Conservation (phyloP, 108 stramenopile genomes). For the Nitzschia sp. region DNA sequence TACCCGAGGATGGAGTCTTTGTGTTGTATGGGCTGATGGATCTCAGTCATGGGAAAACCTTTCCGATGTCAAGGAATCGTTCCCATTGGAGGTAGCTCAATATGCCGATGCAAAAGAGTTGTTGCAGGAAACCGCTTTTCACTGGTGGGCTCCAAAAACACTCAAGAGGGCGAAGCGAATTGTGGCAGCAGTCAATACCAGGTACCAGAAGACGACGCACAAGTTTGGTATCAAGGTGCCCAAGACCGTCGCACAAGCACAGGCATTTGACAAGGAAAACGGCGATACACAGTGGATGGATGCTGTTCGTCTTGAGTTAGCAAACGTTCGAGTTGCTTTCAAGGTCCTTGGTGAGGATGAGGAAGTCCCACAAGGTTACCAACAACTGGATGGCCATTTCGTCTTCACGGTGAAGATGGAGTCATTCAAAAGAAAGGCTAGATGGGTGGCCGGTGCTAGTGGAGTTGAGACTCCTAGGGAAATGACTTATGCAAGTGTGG, state of each 20-base stretch:
- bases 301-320: conserved; percentile 50
- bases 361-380: conserved; percentile 25
- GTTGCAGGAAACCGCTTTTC: conserved; percentile 41
- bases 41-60: conserved; percentile 27
- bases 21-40: conserved; percentile 44
- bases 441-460: no score
- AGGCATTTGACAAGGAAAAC: conserved; percentile 40
- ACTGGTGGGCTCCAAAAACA: conserved; percentile 44
- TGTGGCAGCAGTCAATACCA: conserved; percentile 2
- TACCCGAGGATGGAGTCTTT: conserved; percentile 33
- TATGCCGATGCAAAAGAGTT: conserved; percentile 30
- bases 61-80: conserved; percentile 34
- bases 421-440: conserved; percentile 38
- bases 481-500: no score
- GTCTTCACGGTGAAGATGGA: conserved; percentile 48
- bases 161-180: conserved; percentile 26
- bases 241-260: conserved; percentile 36
- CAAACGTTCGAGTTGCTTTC: conserved; percentile 36
- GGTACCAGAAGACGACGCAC: conserved; percentile 20
- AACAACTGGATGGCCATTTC: conserved; percentile 37
- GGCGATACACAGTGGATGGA: conserved; percentile 42
- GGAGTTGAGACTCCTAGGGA: no score
- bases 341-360: conserved; percentile 27
- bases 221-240: conserved; percentile 58
- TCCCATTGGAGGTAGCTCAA: conserved; percentile 38